phyloP scores from a whole-genome alignment of 2,329 filamentous ascomycete genomes.

The Blastomyces parvus region DNA sequence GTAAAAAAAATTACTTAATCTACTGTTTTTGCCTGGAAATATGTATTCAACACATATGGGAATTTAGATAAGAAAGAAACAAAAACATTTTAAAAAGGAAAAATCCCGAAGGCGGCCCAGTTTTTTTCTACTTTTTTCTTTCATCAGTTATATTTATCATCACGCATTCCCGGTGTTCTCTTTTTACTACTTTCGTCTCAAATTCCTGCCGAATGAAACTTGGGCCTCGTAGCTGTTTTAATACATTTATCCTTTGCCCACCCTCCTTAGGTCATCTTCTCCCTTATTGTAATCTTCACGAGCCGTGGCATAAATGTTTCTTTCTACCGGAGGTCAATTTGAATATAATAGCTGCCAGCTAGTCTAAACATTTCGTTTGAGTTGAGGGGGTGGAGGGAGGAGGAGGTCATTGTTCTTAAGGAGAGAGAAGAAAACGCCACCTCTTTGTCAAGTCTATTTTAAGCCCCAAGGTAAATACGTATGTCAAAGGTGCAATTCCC shows the following conservation, averaged over 20 bases:
- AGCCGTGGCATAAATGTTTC: no score
- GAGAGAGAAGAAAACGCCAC: no score
- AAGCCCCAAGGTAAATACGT: background rate
- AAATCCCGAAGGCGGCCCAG: conserved; percentile 14
- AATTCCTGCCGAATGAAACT: background rate
- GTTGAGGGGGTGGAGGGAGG: no score
- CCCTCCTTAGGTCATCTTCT: background rate
- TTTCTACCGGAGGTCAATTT: background rate
- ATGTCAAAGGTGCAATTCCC: background rate
- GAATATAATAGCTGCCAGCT: background rate
- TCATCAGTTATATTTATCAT: conserved; percentile 17
- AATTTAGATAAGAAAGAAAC: background rate
- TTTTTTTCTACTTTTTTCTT: conserved; percentile 11
- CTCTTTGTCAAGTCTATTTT: no score
- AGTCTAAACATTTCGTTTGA: background rate
- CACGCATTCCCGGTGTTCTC: conserved; percentile 8
- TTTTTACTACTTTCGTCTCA: background rate
- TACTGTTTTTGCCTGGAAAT: conserved; percentile 1
- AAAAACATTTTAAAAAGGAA: background rate
- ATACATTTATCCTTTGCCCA: no score
- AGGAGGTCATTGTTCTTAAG: no score
- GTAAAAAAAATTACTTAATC: background rate
- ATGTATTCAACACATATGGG: conserved; percentile 6
- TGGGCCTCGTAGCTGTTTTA: no score
- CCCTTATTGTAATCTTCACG: background rate